phyloP scores from a whole-genome alignment of 164 flowering plant species.

The Platanus orientalis region DNA sequence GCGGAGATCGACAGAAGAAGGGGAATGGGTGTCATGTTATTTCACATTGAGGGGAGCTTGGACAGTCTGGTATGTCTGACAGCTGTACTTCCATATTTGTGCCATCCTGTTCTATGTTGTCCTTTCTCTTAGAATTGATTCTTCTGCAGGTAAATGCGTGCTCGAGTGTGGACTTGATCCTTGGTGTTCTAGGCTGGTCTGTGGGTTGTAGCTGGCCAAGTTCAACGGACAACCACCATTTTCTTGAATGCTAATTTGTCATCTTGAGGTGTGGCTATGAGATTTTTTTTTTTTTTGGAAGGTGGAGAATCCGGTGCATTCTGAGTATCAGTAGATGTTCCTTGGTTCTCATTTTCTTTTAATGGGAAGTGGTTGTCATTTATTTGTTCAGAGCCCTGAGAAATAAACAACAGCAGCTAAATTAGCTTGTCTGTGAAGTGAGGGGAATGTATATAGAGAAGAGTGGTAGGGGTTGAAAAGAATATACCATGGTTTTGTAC shows the following conservation, averaged over 20 bases:
- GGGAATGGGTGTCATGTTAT: constrained; percentile 82
- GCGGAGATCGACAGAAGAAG: constrained; percentile 74
- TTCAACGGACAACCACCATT: constrained; percentile 28
- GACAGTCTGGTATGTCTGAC: constrained; percentile 60
- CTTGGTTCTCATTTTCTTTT: not conserved
- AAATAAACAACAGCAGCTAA: constrained; percentile 23
- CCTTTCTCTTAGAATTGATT: constrained; percentile 4
- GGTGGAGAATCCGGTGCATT: not conserved
- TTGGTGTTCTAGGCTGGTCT: constrained; percentile 91
- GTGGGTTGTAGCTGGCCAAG: constrained; percentile 90
- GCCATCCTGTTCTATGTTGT: not conserved
- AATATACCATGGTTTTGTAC: not conserved
- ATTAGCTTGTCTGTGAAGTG: constrained; percentile 26
- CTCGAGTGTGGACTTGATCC: constrained; percentile 57
- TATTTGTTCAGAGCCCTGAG: constrained; percentile 14
- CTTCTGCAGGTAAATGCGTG: constrained; percentile 60
- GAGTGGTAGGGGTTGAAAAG: constrained; percentile 15
- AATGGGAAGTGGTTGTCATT: not conserved
- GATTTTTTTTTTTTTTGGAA: not conserved
- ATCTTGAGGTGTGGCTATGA: too few species aligned
- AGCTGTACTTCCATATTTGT: not conserved
- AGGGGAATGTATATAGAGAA: constrained; percentile 45
- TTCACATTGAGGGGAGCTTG: constrained; percentile 72
- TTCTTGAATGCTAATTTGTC: constrained; percentile 49
- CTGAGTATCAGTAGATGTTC: not conserved